Percentiles rank a stretch among this genome's conserved stretches.
Conservation (phyloP, 495 filamentous ascomycete genomes). For the Tuber borchii region DNA sequence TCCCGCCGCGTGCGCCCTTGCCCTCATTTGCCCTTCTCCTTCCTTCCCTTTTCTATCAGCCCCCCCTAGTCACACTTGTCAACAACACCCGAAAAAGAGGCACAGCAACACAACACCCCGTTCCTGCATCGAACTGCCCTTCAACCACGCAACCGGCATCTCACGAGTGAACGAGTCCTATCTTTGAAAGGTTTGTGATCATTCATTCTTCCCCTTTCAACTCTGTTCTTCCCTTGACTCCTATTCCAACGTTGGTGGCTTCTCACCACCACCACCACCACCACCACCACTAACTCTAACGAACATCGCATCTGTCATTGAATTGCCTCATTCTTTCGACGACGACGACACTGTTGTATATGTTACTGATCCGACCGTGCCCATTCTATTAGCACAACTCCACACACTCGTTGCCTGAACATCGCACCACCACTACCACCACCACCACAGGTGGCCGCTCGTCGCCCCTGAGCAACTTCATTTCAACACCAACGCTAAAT, state of each 20-base stretch:
- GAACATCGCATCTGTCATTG: background rate
- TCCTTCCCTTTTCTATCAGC: conserved; percentile 16
- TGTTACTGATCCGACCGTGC: conserved; percentile 13
- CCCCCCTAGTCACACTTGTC: conserved; percentile 11
- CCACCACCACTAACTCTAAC: background rate
- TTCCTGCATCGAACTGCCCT: conserved; percentile 29
- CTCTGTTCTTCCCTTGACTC: conserved; percentile 34
- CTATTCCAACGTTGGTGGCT: conserved; percentile 6
- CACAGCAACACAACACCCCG: conserved; percentile 16
- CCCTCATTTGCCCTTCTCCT: conserved; percentile 13
- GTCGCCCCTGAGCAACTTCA: background rate
- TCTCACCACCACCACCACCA: conserved; percentile 14
- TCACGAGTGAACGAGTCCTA: conserved; percentile 38
- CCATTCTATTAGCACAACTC: conserved; percentile 21
- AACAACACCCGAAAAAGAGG: conserved; percentile 23
- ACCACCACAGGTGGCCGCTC: conserved; percentile 22
- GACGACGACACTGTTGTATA: background rate
- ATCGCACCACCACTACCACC: conserved; percentile 15
- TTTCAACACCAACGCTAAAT: background rate
- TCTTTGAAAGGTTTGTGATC: conserved; percentile 28
- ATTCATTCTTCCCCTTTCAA: conserved; percentile 26
- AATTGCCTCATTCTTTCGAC: conserved; percentile 9
- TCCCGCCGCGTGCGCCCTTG: background rate
- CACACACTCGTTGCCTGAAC: conserved; percentile 25
- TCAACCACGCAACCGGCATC: conserved; percentile 28